A percentile compares a stretch with the other conserved stretches of the same genome.
These are phyloP conservation scores for Phyllosticta citribraziliensis DNA, from an alignment of 2,329 filamentous ascomycete species.

Conservation along the genomic window DNA sequence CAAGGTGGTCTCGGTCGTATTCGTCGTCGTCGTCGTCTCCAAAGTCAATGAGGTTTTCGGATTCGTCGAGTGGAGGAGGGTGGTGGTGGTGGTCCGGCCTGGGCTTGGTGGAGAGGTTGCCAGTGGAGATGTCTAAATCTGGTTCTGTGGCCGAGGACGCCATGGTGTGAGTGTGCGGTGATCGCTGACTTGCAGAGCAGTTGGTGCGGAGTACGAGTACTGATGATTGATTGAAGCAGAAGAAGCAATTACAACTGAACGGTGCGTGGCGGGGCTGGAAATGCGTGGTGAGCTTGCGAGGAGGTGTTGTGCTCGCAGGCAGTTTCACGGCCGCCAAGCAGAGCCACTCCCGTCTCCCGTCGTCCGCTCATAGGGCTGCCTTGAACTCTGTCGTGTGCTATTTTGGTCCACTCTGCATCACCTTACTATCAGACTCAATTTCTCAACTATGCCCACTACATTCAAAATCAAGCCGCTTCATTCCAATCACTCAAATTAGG, in stretches of 20 bases:
- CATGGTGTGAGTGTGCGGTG: background rate
- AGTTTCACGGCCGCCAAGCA: background rate
- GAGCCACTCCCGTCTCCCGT: background rate
- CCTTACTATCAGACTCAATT: background rate
- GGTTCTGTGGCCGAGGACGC: background rate
- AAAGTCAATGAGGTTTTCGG: background rate
- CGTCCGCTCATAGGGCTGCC: background rate
- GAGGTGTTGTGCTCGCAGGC: background rate
- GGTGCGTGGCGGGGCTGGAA: background rate
- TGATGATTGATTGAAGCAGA: background rate
- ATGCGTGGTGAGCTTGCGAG: background rate
- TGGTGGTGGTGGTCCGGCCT: background rate
- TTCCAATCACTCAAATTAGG: constrained; percentile 23
- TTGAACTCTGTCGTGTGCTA: background rate
- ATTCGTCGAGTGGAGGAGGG: background rate
- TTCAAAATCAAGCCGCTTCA: background rate
- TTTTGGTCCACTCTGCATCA: background rate
- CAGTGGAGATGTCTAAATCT: background rate
- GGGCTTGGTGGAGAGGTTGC: background rate
- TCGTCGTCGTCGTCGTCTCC: background rate
- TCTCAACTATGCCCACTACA: background rate
- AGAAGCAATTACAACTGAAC: background rate
- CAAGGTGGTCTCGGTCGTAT: background rate
- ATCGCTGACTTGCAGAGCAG: background rate
- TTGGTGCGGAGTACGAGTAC: background rate